phyloP scores from a whole-genome alignment of 2,329 filamentous ascomycete genomes.

The Colletotrichum costaricense region DNA sequence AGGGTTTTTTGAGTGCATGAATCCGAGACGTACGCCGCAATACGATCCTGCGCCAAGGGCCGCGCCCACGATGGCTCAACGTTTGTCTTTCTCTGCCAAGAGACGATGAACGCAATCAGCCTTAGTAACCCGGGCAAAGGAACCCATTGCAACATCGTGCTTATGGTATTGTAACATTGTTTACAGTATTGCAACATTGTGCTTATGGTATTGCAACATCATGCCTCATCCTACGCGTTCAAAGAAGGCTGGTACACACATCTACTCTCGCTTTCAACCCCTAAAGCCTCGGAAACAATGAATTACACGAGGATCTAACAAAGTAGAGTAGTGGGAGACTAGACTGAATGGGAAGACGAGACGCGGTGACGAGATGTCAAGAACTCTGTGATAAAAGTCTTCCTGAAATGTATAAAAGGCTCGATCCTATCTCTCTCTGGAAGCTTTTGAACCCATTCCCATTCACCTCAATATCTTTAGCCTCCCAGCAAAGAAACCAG shows the following conservation, averaged over 20 bases:
- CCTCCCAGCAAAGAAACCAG: conserved; percentile 3
- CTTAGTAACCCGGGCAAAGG: background rate
- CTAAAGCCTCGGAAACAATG: conserved; percentile 12
- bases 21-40: background rate
- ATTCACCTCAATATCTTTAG: conserved; percentile 7
- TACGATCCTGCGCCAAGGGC: conserved; percentile 7
- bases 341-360: background rate
- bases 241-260: background rate
- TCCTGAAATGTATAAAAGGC: conserved; percentile 20
- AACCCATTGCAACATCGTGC: conserved; percentile 14
- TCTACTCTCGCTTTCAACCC: conserved; percentile 14
- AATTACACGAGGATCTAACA: background rate
- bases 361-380: background rate
- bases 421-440: conserved; percentile 10
- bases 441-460: background rate
- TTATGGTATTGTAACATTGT: too few relatives aligned
- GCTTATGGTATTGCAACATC: conserved; percentile 6
- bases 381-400: background rate
- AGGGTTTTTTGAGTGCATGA: background rate
- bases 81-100: background rate
- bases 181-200: too few relatives aligned
- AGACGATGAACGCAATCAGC: background rate
- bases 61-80: background rate
- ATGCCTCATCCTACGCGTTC: background rate
- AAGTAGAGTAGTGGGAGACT: conserved; percentile 7